Base-by-base conservation (phyloP, 352 stramenopile genomes). In the Sclerospora graminicola region DNA sequence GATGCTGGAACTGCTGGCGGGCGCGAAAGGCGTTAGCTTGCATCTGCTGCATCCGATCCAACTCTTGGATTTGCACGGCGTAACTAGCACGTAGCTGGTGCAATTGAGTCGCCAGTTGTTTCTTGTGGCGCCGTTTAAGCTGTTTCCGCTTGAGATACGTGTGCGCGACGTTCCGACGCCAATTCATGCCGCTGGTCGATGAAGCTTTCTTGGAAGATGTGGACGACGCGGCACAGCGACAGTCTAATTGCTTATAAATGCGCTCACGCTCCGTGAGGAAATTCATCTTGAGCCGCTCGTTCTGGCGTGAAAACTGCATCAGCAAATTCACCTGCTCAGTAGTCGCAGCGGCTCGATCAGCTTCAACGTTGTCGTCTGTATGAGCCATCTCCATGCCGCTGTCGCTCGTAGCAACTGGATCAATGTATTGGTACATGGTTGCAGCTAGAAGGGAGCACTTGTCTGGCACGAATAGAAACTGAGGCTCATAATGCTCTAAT, bases 71-170 rank as follows among this genome's bases (percentile, higher is more conserved):
- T 36, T 78, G 63, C 7, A 42, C 23, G 9, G 57, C 33, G 34
- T 76, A 79, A 24, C 44, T 70, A n/a, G 46, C 42, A 33, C 69
- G 67, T 2, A 83, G 45, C 41, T 72, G 54, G 27, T 68, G 65
- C n/a, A 79, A 45, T 33, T 79, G 73, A 10, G 54, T 50, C 16
- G 54, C 64, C 15, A 86, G 57, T 30, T 75, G 69, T 41, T 84
- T 82, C 45, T 84, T 86, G 21, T 83, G 63, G 0, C 74, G 73
- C 27, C 73, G 69, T 41, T 84, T 82, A 35, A 88, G 60, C 33
- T 89, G 70, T 41, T 86, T 84, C 48, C 63, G 65, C 45, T 77
- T 77, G 34, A 59, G 51, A 23, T 73, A 84, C 31, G 82, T 58
- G 37, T 61, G 57, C 20, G 57, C 62, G 11, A 82, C 61, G 21